A percentile compares a stretch with the other conserved stretches of the same genome.
These are phyloP conservation scores for Iris macrosiphon DNA, from an alignment of 106 monocot species.

Conservation along the genomic window DNA sequence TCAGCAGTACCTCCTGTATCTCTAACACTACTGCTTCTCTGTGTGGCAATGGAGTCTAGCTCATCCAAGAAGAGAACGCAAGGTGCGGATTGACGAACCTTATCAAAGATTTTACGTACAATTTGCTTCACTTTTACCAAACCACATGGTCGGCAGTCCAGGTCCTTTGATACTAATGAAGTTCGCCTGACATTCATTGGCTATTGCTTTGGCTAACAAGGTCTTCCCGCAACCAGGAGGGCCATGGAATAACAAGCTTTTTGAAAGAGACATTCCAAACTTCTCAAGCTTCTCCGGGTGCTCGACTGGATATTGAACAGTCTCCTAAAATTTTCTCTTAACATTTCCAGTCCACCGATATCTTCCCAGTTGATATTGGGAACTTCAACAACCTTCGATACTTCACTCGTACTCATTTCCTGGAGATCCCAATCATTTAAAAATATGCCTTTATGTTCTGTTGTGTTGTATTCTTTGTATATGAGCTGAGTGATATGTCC, in stretches of 20 bases:
- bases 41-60: slow-evolving; percentile 67
- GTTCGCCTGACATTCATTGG: slow-evolving; percentile 68
- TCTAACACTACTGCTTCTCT: slow-evolving; percentile 62
- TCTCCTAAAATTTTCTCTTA: slow-evolving; percentile 18
- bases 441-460: too few species aligned
- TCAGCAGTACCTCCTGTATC: slow-evolving; percentile 69
- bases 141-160: slow-evolving; percentile 60
- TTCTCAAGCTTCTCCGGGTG: slow-evolving; percentile 69
- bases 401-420: too few species aligned
- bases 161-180: slow-evolving; percentile 64
- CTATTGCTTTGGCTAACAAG: slow-evolving; percentile 55
- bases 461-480: too few species aligned
- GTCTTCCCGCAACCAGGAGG: slow-evolving; percentile 67
- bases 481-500: too few species aligned
- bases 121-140: slow-evolving; percentile 73
- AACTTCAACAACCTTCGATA: too few species aligned
- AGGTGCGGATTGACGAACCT: slow-evolving; percentile 60
- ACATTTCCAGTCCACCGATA: too few species aligned
- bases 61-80: slow-evolving; percentile 69
- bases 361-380: too few species aligned
- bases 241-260: slow-evolving; percentile 55
- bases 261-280: slow-evolving; percentile 63
- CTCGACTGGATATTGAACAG: slow-evolving; percentile 68
- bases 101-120: slow-evolving; percentile 59
- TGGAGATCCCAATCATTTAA: too few species aligned